A percentile compares a stretch with the other conserved stretches of the same genome.
Conservation (phyloP, 257 asterid genomes). For the Cruciata laevipes region DNA sequence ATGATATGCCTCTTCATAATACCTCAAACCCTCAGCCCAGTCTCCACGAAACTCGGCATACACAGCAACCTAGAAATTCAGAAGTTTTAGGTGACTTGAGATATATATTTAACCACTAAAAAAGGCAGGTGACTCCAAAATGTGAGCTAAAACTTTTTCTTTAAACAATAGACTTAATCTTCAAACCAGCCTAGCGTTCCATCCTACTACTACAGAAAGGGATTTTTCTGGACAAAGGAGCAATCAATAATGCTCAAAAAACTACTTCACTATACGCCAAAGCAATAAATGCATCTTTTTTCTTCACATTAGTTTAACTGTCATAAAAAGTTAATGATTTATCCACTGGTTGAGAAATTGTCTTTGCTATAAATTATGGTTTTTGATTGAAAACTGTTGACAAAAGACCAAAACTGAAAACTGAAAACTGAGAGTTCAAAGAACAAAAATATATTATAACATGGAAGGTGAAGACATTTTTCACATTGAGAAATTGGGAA, state of each 20-base stretch:
- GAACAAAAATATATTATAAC: background rate
- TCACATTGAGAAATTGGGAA: background rate
- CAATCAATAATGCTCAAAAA: background rate
- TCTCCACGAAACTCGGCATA: slow-evolving; percentile 96
- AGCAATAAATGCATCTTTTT: background rate
- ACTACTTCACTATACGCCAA: background rate
- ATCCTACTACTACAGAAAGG: too few relatives aligned
- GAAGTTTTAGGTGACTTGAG: slow-evolving; percentile 40
- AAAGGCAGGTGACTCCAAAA: too few relatives aligned
- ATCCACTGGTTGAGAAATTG: background rate
- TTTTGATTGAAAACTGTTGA: background rate
- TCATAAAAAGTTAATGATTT: background rate
- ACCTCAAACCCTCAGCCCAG: slow-evolving; percentile 88
- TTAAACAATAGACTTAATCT: too few relatives aligned
- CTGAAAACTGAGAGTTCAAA: too few relatives aligned
- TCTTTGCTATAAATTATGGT: background rate
- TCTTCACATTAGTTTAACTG: too few relatives aligned
- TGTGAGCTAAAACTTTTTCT: background rate
- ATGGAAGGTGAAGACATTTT: background rate
- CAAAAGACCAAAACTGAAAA: background rate
- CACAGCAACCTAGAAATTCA: slow-evolving; percentile 86
- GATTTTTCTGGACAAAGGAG: too few relatives aligned
- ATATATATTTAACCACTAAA: too few relatives aligned
- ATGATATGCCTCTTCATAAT: slow-evolving; percentile 86
- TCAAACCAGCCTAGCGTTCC: too few relatives aligned